These are phyloP conservation scores for Ceratobasidium sp. DNA, from an alignment of 1,284 basidiomycete species.

Conservation along the genomic window DNA sequence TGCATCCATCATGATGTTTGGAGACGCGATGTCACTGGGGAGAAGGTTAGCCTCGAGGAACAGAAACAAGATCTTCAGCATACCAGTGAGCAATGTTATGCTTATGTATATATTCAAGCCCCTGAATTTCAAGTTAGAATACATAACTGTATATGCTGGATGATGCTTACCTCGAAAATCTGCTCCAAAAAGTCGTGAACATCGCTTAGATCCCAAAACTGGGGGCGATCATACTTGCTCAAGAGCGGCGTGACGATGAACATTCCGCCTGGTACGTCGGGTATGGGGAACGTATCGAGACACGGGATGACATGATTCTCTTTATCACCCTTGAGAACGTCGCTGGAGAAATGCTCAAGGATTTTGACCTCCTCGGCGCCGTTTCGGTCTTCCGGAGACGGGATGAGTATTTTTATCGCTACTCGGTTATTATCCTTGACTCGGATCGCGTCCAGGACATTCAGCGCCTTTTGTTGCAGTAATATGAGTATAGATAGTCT, in stretches of 20 bases:
- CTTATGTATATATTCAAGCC: constrained; percentile 25
- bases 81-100: constrained; percentile 25
- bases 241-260: constrained; percentile 39
- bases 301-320: constrained; percentile 30
- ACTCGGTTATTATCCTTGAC: constrained; percentile 17
- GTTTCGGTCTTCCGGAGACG: constrained; percentile 31
- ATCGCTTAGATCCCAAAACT: constrained; percentile 34
- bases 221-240: constrained; percentile 23
- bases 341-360: constrained; percentile 26
- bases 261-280: constrained; percentile 11
- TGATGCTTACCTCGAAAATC: constrained; percentile 30
- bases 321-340: constrained; percentile 9
- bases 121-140: not conserved
- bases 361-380: constrained; percentile 37
- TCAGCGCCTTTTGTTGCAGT: not conserved
- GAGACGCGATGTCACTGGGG: constrained; percentile 10
- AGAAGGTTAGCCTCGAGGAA: not conserved
- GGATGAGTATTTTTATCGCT: constrained; percentile 21
- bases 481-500: not conserved
- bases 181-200: constrained; percentile 37
- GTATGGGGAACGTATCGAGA: constrained; percentile 28
- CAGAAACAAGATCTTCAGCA: not conserved
- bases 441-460: constrained; percentile 29
- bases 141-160: not conserved
- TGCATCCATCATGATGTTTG: constrained; percentile 38